Conservation (phyloP, 2,329 filamentous ascomycete species). For the Diplodia intermedia region DNA sequence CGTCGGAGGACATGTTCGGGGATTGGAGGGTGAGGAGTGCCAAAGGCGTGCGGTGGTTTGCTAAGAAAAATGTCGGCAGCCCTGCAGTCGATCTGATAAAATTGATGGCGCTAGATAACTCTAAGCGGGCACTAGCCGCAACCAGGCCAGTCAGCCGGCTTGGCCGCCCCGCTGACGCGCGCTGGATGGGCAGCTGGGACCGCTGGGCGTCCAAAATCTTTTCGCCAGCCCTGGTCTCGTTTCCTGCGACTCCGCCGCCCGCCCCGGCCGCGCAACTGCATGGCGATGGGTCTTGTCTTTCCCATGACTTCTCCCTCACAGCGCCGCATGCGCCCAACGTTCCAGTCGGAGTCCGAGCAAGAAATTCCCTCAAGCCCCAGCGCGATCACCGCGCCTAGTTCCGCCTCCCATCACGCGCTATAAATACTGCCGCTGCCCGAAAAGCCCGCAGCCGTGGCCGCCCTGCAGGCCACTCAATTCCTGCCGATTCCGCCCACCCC, state of each 20-base stretch:
- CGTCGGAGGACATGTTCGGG: slow-evolving; percentile 23
- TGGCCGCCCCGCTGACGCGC: slow-evolving; percentile 19
- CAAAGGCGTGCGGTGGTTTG: slow-evolving; percentile 11
- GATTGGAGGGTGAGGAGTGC: slow-evolving; percentile 25
- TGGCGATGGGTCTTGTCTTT: neutral
- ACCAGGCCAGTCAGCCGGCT: slow-evolving; percentile 7
- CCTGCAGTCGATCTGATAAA: slow-evolving; percentile 30
- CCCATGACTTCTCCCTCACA: slow-evolving; percentile 7
- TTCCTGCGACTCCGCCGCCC: slow-evolving; percentile 23
- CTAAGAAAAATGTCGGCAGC: slow-evolving; percentile 30
- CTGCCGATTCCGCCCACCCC: slow-evolving; percentile 14
- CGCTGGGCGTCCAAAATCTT: slow-evolving; percentile 28
- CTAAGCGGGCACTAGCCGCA: slow-evolving; percentile 26
- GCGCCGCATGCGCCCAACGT: slow-evolving; percentile 5
- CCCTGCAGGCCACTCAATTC: slow-evolving; percentile 17
- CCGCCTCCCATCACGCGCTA: neutral
- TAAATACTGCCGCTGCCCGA: slow-evolving; percentile 20
- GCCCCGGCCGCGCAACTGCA: slow-evolving; percentile 5
- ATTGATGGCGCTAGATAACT: slow-evolving; percentile 33
- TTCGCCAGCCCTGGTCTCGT: slow-evolving; percentile 26
- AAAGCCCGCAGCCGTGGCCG: slow-evolving; percentile 30
- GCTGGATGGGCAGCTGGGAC: slow-evolving; percentile 20
- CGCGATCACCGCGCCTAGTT: slow-evolving; percentile 1
- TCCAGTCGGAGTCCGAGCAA: neutral
- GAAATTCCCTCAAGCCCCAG: slow-evolving; percentile 25